These are phyloP conservation scores for Astragalus membranaceus DNA, from an alignment of 306 rosid genomes.

Conservation along the genomic window DNA sequence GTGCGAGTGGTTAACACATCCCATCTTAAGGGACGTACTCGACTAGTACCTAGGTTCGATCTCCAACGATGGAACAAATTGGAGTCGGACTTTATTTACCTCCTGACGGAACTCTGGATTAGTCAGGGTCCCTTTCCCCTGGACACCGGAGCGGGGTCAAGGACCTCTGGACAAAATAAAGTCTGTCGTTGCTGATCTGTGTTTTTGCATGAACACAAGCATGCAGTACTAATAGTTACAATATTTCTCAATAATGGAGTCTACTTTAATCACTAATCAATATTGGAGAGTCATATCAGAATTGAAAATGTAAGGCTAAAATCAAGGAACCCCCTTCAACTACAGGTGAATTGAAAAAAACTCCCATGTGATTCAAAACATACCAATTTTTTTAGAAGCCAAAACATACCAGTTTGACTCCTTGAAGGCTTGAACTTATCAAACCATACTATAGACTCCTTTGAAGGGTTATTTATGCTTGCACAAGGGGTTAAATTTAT, in stretches of 20 bases:
- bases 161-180: too few species aligned
- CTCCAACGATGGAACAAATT: too few species aligned
- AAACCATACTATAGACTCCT: background rate
- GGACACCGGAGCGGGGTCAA: too few species aligned
- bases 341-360: background rate
- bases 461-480: background rate
- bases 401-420: too few species aligned
- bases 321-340: background rate
- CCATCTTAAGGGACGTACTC: too few species aligned
- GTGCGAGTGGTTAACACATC: too few species aligned
- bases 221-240: conserved; percentile 1
- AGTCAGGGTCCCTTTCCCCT: too few species aligned
- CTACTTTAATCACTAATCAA: background rate
- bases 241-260: background rate
- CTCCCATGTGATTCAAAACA: background rate
- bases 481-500: background rate
- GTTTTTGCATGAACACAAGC: conserved; percentile 3
- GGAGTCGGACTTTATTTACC: too few species aligned
- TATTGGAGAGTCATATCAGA: background rate
- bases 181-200: conserved; percentile 1
- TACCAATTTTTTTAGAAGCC: too few species aligned
- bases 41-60: too few species aligned
- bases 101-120: too few species aligned
- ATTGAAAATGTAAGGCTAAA: background rate
- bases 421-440: background rate